phyloP scores from a whole-genome alignment of 139 green algal species.

The Chlamydomonas applanata region DNA sequence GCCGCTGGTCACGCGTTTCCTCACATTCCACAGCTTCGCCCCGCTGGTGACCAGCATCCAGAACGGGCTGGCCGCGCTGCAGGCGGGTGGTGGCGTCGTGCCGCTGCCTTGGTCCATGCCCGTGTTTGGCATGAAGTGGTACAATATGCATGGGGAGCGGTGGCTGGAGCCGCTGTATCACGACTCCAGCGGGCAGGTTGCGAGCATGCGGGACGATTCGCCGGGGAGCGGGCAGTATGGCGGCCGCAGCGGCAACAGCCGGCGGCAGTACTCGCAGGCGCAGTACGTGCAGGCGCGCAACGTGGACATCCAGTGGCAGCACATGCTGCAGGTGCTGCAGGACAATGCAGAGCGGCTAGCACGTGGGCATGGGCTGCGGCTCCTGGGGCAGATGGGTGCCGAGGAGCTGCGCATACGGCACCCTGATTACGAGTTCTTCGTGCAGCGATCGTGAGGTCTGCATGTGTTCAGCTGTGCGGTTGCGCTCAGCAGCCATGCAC shows the following conservation, averaged over 20 bases:
- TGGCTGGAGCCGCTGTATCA: slow-evolving; percentile 63
- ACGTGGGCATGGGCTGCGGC: slow-evolving; percentile 35
- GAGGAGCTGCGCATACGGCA: slow-evolving; percentile 42
- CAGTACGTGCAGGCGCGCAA: slow-evolving; percentile 1
- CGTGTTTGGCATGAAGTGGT: slow-evolving; percentile 61
- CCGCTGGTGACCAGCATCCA: slow-evolving; percentile 42
- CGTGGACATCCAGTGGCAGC: slow-evolving; percentile 6
- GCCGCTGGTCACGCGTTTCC: slow-evolving; percentile 77
- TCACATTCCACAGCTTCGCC: slow-evolving; percentile 80
- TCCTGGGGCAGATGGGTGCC: slow-evolving; percentile 37
- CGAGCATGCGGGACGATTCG: not conserved
- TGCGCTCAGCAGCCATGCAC: not conserved
- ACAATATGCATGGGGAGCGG: slow-evolving; percentile 63
- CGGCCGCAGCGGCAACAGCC: not conserved
- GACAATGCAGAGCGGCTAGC: slow-evolving; percentile 40
- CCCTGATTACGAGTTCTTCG: slow-evolving; percentile 64
- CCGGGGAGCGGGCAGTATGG: not conserved
- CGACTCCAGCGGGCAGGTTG: not conserved
- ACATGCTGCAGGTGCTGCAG: slow-evolving; percentile 39
- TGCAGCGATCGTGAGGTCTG: slow-evolving; percentile 26
- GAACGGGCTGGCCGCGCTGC: slow-evolving; percentile 18
- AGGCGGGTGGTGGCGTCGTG: not conserved
- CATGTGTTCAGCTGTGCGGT: not conserved
- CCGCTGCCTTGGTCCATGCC: slow-evolving; percentile 16
- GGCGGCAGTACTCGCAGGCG: not conserved